These are phyloP conservation scores for Candida khao-thaluensis DNA, from an alignment of 805 yeast species.

Conservation along the genomic window DNA sequence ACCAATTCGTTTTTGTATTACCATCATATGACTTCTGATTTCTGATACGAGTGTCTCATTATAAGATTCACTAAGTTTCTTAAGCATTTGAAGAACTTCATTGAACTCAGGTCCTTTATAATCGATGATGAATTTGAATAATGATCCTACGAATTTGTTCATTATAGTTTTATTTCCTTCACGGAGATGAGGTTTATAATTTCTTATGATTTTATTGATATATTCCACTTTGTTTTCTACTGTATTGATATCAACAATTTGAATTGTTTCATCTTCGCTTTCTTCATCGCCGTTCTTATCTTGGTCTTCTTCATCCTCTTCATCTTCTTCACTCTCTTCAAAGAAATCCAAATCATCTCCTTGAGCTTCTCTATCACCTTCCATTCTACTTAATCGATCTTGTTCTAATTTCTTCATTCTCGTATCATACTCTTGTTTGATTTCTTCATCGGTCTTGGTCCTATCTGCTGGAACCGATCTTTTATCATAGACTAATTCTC, in stretches of 20 bases:
- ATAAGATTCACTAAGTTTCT: constrained; percentile 62
- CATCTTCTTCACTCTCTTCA: constrained; percentile 50
- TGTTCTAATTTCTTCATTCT: constrained; percentile 61
- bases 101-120: constrained; percentile 23
- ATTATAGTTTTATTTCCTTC: constrained; percentile 78
- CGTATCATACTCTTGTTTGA: constrained; percentile 58
- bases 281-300: constrained; percentile 22
- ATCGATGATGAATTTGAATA: constrained; percentile 61
- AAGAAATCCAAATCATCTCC: constrained; percentile 78
- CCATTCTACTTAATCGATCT: constrained; percentile 72
- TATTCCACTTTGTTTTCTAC: constrained; percentile 43
- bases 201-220: constrained; percentile 54
- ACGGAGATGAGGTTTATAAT: constrained; percentile 74
- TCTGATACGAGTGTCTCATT: constrained; percentile 61
- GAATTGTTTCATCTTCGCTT: background rate
- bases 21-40: constrained; percentile 55
- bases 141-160: constrained; percentile 58
- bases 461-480: constrained; percentile 80
- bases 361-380: constrained; percentile 56
- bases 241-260: constrained; percentile 33
- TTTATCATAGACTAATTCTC: constrained; percentile 65
- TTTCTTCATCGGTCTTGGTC: constrained; percentile 75
- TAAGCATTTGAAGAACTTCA: constrained; percentile 43
- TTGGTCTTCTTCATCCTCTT: constrained; percentile 33
- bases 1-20: constrained; percentile 53